Evolutionary conservation across 1,284 basidiomycete genomes (phyloP), one percentile per base, ranked within the genome.

Genomic region (Pseudozyma tsukubaensis): DNA sequence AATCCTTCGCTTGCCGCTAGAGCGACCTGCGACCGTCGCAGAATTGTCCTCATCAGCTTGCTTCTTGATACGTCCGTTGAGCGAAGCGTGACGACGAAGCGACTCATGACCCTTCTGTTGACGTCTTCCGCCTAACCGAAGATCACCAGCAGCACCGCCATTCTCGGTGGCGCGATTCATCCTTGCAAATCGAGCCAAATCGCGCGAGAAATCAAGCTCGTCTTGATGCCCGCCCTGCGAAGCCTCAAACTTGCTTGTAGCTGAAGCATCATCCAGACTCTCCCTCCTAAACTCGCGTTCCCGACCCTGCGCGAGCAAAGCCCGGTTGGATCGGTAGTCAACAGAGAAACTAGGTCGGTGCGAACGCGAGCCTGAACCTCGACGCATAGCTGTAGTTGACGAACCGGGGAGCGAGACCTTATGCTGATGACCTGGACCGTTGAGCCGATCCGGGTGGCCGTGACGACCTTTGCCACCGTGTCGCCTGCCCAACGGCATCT

Each of bases 391-490:
- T 35, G 54, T 56, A 13, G 65, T 66, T 32, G 66, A 67, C 7
- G 51, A 60, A 44, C 51, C 54, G 8, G 58, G 72, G 1, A 69
- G 52, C 29, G 59, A 70, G 13, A 74, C 66, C 50, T 70, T 74
- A 55, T 74, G 72, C 42, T 66, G 61, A 42, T 74, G 72, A 3
- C 56, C 59, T 6, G 58, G 51, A 4, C 62, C 59, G 45, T 69
- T 70, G 34, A 74, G 56, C 40, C 59, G 50, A 12, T 74, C 72
- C 11, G 62, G 16, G 29, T 75, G 72, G 1, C 72, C 72, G 32
- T 75, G 40, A 11, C 67, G 47, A 13, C 77, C 78, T 18, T 82
- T 70, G 44, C 85, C 84, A 29, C 79, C 71, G 50, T 85, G 81
- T 39, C 68, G 60, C 40, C 75, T 55, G 4, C 78, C 64, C 21